phyloP scores from a whole-genome alignment of 441 rosid species.

The Adansonia rubrostipa region DNA sequence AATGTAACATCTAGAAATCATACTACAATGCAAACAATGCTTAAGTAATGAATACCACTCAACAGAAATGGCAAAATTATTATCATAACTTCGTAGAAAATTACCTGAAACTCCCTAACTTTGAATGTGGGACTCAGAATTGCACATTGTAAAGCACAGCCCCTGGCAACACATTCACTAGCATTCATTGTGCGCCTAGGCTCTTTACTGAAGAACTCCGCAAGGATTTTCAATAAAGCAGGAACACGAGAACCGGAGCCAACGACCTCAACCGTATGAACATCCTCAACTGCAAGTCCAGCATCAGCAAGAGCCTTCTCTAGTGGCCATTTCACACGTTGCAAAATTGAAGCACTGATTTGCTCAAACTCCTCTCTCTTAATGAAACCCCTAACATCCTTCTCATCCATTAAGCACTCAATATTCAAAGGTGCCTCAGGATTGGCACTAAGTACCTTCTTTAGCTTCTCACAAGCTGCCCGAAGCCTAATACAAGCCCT shows the following conservation, averaged over 20 bases:
- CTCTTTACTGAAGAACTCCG: conserved; percentile 94
- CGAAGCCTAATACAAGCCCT: conserved; percentile 87
- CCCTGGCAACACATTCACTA: conserved; percentile 95
- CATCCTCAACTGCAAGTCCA: conserved; percentile 67
- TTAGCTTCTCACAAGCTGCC: conserved; percentile 84
- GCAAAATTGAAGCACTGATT: conserved; percentile 81
- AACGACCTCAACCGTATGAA: conserved; percentile 90
- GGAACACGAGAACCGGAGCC: conserved; percentile 94
- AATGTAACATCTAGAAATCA: conserved; percentile 7
- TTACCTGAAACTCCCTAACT: conserved; percentile 97
- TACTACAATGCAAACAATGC: neutral
- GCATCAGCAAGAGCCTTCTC: conserved; percentile 93
- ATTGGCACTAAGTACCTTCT: conserved; percentile 95
- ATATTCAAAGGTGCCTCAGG: conserved; percentile 88
- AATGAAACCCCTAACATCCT: conserved; percentile 84
- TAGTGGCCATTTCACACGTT: conserved; percentile 86
- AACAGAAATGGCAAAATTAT: neutral
- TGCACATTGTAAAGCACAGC: conserved; percentile 94
- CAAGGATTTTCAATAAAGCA: conserved; percentile 71
- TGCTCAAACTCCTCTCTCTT: conserved; percentile 94
- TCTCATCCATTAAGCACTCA: conserved; percentile 97
- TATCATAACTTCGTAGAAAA: neutral
- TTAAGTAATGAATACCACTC: neutral
- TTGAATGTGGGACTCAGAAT: conserved; percentile 96
- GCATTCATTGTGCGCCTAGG: conserved; percentile 98